Percentiles rank a stretch among this genome's conserved stretches.
Conservation (phyloP, 441 rosid species). For the Viola pubescens region DNA sequence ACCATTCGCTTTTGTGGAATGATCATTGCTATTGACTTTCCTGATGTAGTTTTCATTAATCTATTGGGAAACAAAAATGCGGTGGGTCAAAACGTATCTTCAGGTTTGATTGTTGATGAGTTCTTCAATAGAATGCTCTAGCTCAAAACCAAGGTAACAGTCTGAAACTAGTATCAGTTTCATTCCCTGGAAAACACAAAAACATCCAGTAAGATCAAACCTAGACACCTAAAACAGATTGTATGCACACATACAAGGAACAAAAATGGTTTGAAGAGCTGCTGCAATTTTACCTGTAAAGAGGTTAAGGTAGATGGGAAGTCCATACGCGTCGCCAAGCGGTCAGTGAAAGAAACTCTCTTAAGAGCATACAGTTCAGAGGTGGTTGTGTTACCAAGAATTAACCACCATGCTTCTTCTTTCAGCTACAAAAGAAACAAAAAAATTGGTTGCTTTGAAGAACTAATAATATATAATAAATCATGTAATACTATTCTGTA, state of each 20-base stretch:
- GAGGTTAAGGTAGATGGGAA: slow-evolving; percentile 37
- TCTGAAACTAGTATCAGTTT: slow-evolving; percentile 77
- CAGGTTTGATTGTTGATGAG: slow-evolving; percentile 3
- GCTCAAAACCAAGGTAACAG: slow-evolving; percentile 88
- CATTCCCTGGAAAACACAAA: slow-evolving; percentile 47
- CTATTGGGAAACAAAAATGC: no score
- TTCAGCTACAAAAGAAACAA: slow-evolving; percentile 33
- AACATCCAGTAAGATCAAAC: background rate
- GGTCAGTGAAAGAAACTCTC: slow-evolving; percentile 76
- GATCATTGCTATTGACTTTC: no score
- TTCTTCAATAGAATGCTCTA: slow-evolving; percentile 61
- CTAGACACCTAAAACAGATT: background rate
- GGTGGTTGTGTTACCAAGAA: slow-evolving; percentile 66
- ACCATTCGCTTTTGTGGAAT: no score
- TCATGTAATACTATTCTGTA: no score
- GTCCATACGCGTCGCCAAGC: slow-evolving; percentile 59
- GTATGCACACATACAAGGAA: background rate
- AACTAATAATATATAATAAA: background rate
- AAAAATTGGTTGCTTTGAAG: background rate
- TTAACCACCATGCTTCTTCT: slow-evolving; percentile 99
- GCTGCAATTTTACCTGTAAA: slow-evolving; percentile 36
- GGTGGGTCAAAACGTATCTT: no score
- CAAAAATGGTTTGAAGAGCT: no score
- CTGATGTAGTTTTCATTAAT: no score
- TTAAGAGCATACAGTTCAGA: slow-evolving; percentile 76